Evolutionary conservation across 768 basidiomycete genomes (phyloP).

Genomic region (Rhodotorula kratochvilovae): DNA sequence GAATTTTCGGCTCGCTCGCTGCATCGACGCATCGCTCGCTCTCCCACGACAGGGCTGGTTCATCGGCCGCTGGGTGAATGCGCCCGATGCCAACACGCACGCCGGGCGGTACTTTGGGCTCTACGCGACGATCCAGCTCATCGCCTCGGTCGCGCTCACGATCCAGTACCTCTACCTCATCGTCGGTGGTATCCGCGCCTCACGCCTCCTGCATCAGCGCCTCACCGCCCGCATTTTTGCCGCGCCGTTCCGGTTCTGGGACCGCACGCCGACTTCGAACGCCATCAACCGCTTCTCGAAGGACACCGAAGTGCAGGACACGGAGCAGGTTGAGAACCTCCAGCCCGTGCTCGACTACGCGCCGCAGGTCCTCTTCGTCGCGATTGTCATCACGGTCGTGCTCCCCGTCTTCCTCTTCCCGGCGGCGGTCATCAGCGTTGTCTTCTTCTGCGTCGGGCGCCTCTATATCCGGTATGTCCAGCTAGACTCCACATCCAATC

Average conservation of each 20-base stretch:
- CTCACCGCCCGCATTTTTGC: constrained; percentile 26
- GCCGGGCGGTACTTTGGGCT: constrained; percentile 16
- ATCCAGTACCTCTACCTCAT: constrained; percentile 37
- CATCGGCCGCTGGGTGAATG: constrained; percentile 34
- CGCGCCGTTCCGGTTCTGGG: constrained; percentile 34
- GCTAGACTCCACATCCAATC: too few species aligned
- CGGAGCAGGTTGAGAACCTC: constrained; percentile 32
- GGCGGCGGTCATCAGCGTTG: constrained; percentile 41
- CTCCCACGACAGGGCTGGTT: constrained; percentile 23
- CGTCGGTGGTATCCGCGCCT: constrained; percentile 26
- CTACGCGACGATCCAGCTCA: constrained; percentile 34
- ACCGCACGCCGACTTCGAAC: constrained; percentile 17
- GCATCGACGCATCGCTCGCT: too few species aligned
- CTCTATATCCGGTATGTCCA: constrained; percentile 46
- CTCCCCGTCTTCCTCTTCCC: constrained; percentile 33
- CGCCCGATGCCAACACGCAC: not conserved
- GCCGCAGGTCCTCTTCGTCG: constrained; percentile 38
- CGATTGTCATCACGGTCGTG: constrained; percentile 18
- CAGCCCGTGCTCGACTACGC: constrained; percentile 42
- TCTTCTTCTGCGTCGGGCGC: constrained; percentile 46
- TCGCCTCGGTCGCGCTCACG: constrained; percentile 23
- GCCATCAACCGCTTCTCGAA: constrained; percentile 29
- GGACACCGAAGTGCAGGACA: constrained; percentile 35
- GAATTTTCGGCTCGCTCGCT: too few species aligned
- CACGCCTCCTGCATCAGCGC: constrained; percentile 8